Base-by-base conservation (phyloP, 2,329 filamentous ascomycete genomes). In the Xylaria sp. region DNA sequence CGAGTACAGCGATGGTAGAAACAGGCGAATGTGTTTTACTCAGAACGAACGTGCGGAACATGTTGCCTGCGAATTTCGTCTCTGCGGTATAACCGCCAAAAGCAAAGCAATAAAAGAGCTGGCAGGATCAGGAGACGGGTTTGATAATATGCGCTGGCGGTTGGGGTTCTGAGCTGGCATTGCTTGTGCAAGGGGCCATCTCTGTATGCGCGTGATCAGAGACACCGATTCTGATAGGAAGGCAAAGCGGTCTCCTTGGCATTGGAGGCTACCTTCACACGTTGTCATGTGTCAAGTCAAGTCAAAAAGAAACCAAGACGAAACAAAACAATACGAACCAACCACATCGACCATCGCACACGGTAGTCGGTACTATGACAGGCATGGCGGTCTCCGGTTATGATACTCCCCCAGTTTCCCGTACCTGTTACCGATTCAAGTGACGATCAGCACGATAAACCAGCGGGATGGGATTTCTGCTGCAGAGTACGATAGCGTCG, bases 101-200 rank as follows among this genome's bases (percentile, higher is more conserved):
- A 60, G 44, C 48, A 59, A 62, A 48, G 54, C 34, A 57, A 42
- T 9, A 30, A 6, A 30, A 54, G 51, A 57, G 10, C 23, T 11
- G 11, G 37, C 54, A 51, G n/a, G 19, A 49, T 55, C n/a, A 13
- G 37, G 59, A 66, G 18, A 59, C 62, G 47, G 59, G 60, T 35
- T 61, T 56, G 37, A 42, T 54, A 59, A 58, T n/a, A 47, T 63
- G 44, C 39, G 47, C 61, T 60, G 63, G 60, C 63, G 61, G 66
- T 64, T 56, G 44, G 57, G 59, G 53, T 59, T 61, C 23, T 61
- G 64, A 63, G 54, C 55, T 60, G 52, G 60, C 54, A 65, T 59
- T 60, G 42, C 56, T 55, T 48, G 58, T 57, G 30, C 52, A 48
- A 55, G 53, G 34, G 44, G 35, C 8, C 44, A 50, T 62, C 23